These are phyloP conservation scores for Tolypocladium inflatum DNA, from an alignment of 2,329 filamentous ascomycete species.

Conservation along the genomic window DNA sequence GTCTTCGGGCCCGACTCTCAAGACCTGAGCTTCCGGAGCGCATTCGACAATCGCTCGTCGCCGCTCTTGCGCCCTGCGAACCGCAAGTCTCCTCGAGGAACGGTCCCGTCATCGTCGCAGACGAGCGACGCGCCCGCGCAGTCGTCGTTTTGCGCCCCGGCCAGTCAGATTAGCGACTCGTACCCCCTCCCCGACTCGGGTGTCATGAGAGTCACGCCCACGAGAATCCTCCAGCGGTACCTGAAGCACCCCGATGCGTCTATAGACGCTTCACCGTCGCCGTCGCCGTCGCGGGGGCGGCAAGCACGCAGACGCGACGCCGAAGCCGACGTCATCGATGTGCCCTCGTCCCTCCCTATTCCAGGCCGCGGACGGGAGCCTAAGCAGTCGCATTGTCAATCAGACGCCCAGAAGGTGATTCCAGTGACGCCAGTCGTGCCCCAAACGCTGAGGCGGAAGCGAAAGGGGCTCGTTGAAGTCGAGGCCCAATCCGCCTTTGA, in stretches of 20 bases:
- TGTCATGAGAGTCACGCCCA: constrained; percentile 31
- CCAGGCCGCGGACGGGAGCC: constrained; percentile 4
- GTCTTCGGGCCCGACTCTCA: constrained; percentile 22
- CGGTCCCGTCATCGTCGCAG: constrained; percentile 3
- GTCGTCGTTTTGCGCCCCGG: constrained; percentile 31
- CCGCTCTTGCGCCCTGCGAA: constrained; percentile 8
- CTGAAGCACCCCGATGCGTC: constrained; percentile 21
- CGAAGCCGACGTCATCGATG: background rate
- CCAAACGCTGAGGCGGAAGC: background rate
- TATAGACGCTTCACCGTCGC: constrained; percentile 15
- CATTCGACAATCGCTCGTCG: constrained; percentile 33
- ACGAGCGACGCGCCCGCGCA: constrained; percentile 11
- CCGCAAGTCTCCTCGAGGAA: background rate
- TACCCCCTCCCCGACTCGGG: constrained; percentile 28
- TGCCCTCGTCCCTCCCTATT: constrained; percentile 16
- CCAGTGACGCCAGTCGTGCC: constrained; percentile 14
- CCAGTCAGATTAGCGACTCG: constrained; percentile 46
- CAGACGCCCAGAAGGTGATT: constrained; percentile 8
- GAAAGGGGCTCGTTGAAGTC: background rate
- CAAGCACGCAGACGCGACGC: background rate
- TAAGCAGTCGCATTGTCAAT: constrained; percentile 1
- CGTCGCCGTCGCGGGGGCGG: constrained; percentile 4
- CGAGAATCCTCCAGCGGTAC: constrained; percentile 39
- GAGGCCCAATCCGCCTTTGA: constrained; percentile 8
- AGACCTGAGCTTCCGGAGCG: constrained; percentile 35